Percentiles rank a stretch among this genome's conserved stretches.
These are phyloP conservation scores for Cladophialophora exuberans DNA, from an alignment of 2,329 filamentous ascomycete species.

Conservation along the genomic window DNA sequence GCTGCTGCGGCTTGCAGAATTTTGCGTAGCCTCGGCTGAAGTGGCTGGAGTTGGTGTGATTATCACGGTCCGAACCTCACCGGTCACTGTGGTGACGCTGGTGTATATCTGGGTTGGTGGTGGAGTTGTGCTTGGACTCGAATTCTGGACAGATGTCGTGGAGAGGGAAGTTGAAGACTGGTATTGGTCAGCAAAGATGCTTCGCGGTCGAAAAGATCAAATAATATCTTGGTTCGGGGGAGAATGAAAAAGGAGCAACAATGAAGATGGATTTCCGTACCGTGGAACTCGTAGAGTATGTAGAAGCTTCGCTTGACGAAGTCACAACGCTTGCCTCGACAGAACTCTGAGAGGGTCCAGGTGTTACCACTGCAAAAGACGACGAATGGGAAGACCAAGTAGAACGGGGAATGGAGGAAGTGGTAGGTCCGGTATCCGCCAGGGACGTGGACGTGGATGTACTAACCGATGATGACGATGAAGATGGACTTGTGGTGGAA, in stretches of 20 bases:
- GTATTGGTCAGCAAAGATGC: too few species aligned
- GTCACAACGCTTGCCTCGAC: constrained; percentile 24
- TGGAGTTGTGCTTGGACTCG: constrained; percentile 28
- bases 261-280: constrained; percentile 28
- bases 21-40: constrained; percentile 29
- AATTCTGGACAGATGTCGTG: constrained; percentile 23
- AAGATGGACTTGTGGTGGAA: neutral
- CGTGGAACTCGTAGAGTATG: constrained; percentile 23
- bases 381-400: constrained; percentile 12
- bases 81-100: constrained; percentile 38
- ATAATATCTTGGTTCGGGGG: neutral
- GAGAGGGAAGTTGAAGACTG: constrained; percentile 8
- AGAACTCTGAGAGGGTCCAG: constrained; percentile 30
- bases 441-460: constrained; percentile 12
- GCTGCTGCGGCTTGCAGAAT: constrained; percentile 29
- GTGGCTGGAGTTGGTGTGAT: constrained; percentile 29
- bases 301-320: constrained; percentile 23
- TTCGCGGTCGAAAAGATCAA: neutral
- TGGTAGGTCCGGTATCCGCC: constrained; percentile 21
- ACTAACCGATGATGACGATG: constrained; percentile 34
- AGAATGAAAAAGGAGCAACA: neutral
- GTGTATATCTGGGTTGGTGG: constrained; percentile 28
- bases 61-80: constrained; percentile 36
- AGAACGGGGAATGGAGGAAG: constrained; percentile 14
- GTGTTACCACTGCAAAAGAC: constrained; percentile 30